Percentiles rank a stretch among this genome's conserved stretches.
Evolutionary conservation across 1,284 basidiomycete genomes (phyloP).

Genomic region (Pseudozyma pruni): DNA sequence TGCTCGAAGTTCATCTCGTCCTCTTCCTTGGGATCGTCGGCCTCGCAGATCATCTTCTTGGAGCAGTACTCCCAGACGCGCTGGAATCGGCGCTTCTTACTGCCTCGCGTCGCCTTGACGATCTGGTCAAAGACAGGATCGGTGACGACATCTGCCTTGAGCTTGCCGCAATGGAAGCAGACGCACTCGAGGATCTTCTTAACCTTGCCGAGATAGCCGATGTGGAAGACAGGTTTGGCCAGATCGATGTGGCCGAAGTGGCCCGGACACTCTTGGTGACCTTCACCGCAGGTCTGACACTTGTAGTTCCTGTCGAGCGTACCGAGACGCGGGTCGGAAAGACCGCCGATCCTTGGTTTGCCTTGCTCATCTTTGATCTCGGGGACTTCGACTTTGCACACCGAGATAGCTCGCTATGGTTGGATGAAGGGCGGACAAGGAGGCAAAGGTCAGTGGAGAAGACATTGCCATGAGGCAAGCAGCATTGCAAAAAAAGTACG

Average conservation of each 20-base stretch:
- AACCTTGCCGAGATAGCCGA: constrained; percentile 97
- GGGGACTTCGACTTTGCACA: constrained; percentile 96
- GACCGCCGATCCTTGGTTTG: constrained; percentile 86
- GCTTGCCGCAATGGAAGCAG: constrained; percentile 96
- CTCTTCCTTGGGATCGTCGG: constrained; percentile 72
- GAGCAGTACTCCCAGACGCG: constrained; percentile 66
- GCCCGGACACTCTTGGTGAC: constrained; percentile 77
- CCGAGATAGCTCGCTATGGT: constrained; percentile 89
- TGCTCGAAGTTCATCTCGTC: constrained; percentile 62
- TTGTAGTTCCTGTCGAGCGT: constrained; percentile 99
- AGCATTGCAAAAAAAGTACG: background rate
- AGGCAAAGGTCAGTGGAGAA: constrained; percentile 3
- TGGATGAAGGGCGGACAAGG: background rate
- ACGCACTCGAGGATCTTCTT: constrained; percentile 99
- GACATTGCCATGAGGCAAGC: too few relatives aligned
- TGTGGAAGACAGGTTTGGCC: constrained; percentile 93
- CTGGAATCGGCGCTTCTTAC: constrained; percentile 63
- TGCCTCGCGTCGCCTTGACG: constrained; percentile 57
- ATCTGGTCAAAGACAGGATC: constrained; percentile 64
- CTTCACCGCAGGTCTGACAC: constrained; percentile 95
- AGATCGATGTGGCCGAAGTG: constrained; percentile 99
- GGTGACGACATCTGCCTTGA: constrained; percentile 81
- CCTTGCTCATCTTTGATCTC: constrained; percentile 94
- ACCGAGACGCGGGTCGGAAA: constrained; percentile 98
- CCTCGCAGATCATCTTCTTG: constrained; percentile 72